Conservation (phyloP, 805 yeast genomes). For the Yamadazyma laniorum region DNA sequence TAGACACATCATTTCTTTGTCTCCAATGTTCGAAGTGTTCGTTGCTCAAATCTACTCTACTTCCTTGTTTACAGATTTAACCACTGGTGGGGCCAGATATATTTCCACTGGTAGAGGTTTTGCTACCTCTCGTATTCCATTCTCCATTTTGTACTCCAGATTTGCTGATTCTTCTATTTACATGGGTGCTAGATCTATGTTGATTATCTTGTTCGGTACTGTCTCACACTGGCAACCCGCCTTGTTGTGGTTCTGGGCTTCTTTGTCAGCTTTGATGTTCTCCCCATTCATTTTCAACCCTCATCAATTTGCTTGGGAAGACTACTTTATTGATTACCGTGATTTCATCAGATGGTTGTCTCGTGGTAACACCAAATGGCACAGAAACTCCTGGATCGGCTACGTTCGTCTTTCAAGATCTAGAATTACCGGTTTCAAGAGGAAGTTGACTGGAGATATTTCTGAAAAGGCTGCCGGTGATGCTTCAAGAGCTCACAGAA, state of each 20-base stretch:
- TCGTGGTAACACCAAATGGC: slow-evolving; percentile 89
- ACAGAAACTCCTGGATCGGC: slow-evolving; percentile 87
- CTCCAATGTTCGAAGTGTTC: slow-evolving; percentile 78
- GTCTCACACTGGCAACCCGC: slow-evolving; percentile 90
- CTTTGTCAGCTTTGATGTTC: slow-evolving; percentile 79
- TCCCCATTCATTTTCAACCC: slow-evolving; percentile 97
- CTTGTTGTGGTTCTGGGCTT: slow-evolving; percentile 95
- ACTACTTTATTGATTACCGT: slow-evolving; percentile 93
- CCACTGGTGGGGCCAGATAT: slow-evolving; percentile 79
- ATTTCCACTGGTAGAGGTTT: slow-evolving; percentile 83
- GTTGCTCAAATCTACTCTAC: slow-evolving; percentile 75
- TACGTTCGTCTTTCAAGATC: slow-evolving; percentile 80
- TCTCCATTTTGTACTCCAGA: slow-evolving; percentile 61
- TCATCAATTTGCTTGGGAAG: slow-evolving; percentile 95
- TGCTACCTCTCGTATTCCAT: slow-evolving; percentile 71
- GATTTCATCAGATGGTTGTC: slow-evolving; percentile 88
- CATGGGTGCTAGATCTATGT: slow-evolving; percentile 76
- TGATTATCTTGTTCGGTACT: slow-evolving; percentile 70
- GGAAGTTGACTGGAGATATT: slow-evolving; percentile 61
- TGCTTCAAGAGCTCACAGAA: slow-evolving; percentile 71
- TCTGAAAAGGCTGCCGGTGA: slow-evolving; percentile 72
- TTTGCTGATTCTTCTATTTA: slow-evolving; percentile 79
- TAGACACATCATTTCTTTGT: slow-evolving; percentile 66
- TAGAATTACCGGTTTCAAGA: slow-evolving; percentile 87
- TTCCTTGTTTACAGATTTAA: slow-evolving; percentile 62